Evolutionary conservation across 1,284 basidiomycete genomes (phyloP).

Genomic region (Rhizoctonia solani): DNA sequence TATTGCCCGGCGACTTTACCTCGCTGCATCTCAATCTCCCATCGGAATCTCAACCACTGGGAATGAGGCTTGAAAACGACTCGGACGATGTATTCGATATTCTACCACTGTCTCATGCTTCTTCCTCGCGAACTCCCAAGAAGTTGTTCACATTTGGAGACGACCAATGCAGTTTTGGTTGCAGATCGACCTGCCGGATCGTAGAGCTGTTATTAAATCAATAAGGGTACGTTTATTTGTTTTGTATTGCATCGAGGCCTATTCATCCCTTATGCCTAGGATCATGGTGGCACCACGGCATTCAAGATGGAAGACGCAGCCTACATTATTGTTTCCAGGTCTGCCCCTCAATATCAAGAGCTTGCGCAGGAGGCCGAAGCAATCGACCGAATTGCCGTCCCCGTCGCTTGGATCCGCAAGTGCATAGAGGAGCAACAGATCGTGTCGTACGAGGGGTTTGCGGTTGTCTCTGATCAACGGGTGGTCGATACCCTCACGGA

Average conservation of each 20-base stretch:
- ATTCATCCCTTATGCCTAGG: not conserved
- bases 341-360: slow-evolving; percentile 15
- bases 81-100: not conserved
- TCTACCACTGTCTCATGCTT: not conserved
- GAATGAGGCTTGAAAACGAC: not conserved
- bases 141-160: slow-evolving; percentile 5
- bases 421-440: not conserved
- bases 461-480: not conserved
- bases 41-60: not conserved
- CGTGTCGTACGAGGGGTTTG: slow-evolving; percentile 13
- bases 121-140: not conserved
- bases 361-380: slow-evolving; percentile 8
- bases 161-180: slow-evolving; percentile 14
- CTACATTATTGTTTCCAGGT: slow-evolving; percentile 31
- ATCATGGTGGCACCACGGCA: slow-evolving; percentile 17
- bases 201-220: slow-evolving; percentile 6
- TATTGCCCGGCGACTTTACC: not conserved
- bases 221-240: not conserved
- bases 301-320: slow-evolving; percentile 2
- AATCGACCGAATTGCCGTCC: slow-evolving; percentile 20
- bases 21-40: slow-evolving; percentile 1
- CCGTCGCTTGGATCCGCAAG: slow-evolving; percentile 25
- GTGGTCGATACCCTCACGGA: not conserved
- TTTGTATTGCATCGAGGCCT: not conserved
- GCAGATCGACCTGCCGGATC: slow-evolving; percentile 26